Conservation (phyloP, 2,329 filamentous ascomycete species). For the Tolypocladium ophioglossoides region DNA sequence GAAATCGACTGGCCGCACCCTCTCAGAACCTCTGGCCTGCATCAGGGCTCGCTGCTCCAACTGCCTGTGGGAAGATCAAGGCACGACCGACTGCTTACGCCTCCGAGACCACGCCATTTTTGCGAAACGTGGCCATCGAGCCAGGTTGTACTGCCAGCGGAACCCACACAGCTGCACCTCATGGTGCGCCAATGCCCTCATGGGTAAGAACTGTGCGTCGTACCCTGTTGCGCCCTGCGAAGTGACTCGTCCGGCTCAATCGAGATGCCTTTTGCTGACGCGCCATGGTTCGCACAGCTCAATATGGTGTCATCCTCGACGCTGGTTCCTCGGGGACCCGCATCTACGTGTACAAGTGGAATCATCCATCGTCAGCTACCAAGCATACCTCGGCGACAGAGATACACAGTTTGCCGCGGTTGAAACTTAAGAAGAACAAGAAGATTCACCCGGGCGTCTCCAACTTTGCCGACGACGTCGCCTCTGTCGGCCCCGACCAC, state of each 20-base stretch:
- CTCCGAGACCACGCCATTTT: not conserved
- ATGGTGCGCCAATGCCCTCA: conserved; percentile 5
- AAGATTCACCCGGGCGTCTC: conserved; percentile 93
- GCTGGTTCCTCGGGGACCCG: conserved; percentile 95
- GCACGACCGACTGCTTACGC: not conserved
- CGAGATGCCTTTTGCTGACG: not conserved
- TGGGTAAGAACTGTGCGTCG: conserved; percentile 19
- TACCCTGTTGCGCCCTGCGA: not conserved
- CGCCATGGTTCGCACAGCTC: conserved; percentile 27
- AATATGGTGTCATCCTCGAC: conserved; percentile 93
- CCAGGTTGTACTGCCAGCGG: not conserved
- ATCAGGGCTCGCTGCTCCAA: not conserved
- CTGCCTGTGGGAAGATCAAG: not conserved
- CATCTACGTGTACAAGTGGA: conserved; percentile 90
- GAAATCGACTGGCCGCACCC: not conserved
- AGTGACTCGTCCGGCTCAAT: not conserved
- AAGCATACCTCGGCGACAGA: conserved; percentile 33
- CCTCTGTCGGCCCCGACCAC: conserved; percentile 71
- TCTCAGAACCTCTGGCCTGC: not conserved
- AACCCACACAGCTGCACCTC: not conserved
- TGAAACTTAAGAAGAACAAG: conserved; percentile 80
- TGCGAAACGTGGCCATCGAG: not conserved
- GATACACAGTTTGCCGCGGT: conserved; percentile 59
- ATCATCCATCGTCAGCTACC: conserved; percentile 57
- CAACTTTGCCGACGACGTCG: conserved; percentile 69